Evolutionary conservation across 1,139 yeast species (phyloP).

Genomic region (Suhomyces bolitotheri): DNA sequence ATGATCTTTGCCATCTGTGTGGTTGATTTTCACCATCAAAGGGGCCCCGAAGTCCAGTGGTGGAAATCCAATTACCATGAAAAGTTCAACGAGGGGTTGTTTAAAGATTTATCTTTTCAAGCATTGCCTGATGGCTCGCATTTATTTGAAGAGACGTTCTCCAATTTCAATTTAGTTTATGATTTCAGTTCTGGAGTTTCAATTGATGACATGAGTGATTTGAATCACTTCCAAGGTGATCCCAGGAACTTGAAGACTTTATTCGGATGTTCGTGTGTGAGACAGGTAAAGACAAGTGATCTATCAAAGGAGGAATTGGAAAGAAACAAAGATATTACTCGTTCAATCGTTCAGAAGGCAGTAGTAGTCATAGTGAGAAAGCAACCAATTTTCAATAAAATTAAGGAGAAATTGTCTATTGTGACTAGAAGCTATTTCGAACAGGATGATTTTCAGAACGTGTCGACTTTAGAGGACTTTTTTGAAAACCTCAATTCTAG

Average conservation of each 20-base stretch:
- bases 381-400: conserved; percentile 84
- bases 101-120: conserved; percentile 93
- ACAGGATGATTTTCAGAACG: conserved; percentile 76
- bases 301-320: conserved; percentile 48
- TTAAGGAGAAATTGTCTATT: conserved; percentile 85
- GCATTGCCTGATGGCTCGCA: conserved; percentile 97
- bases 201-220: conserved; percentile 44
- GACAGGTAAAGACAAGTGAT: conserved; percentile 72
- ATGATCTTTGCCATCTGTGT: conserved; percentile 80
- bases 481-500: conserved; percentile 65
- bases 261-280: conserved; percentile 91
- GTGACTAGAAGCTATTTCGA: conserved; percentile 84
- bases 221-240: conserved; percentile 44
- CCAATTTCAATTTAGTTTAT: conserved; percentile 83
- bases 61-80: conserved; percentile 70
- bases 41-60: conserved; percentile 96
- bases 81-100: conserved; percentile 45
- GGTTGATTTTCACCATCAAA: conserved; percentile 88
- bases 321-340: conserved; percentile 66
- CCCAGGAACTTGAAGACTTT: conserved; percentile 64
- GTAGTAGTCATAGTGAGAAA: conserved; percentile 78
- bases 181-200: conserved; percentile 56
- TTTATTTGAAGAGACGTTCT: conserved; percentile 85
- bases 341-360: conserved; percentile 90
- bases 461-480: conserved; percentile 63